Evolutionary conservation across 108 stramenopile genomes (phyloP), one percentile per base, ranked within the genome.

Genomic region (Epithemia pelagica): DNA sequence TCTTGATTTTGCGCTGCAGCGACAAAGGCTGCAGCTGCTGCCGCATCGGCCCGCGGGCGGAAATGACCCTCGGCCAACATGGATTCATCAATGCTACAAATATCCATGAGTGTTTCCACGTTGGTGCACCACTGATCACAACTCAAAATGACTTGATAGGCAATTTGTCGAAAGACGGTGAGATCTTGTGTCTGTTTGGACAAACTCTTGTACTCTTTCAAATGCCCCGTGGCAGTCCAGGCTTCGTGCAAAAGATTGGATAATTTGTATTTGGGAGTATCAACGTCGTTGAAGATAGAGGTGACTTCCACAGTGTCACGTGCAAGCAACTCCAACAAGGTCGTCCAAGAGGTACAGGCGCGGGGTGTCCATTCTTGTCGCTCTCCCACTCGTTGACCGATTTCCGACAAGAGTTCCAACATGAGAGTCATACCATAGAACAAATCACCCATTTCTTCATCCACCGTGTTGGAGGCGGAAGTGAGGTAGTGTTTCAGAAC

Each of bases 91-190:
- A 82, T 78, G 25, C 51, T 75, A 69, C 82, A 82, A 59, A 82
- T 76, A 18, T 78, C 74, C 72, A 76, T 78, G 28, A 82, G 69
- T 22, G 69, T 66, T 26, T 66, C 79, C 5, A 67, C 72, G 67
- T 85, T 80, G 10, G 90, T 85, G 56, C 83, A 84, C 83, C 83
- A 81, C 52, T 81, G 83, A 52, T 84, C 83, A 1, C 69, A 76
- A 58, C 78, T 78, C 22, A 83, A 61, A 66, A 83, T 65, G 37
- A 83, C 82, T 60, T 83, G 78, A 52, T 79, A 83, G 67, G 78
- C 79, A 20, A 83, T 69, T 32, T 83, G 82, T 10, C 82, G 75
- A 72, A 83, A 83, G 21, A 74, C 23, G 61, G 54, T 58, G 8
- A 74, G 66, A 32, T 79, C 78, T 2, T 66, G 33, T 25, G 66